These are phyloP conservation scores for Haplographium delicatum DNA, from an alignment of 495 filamentous ascomycete species.

Conservation along the genomic window DNA sequence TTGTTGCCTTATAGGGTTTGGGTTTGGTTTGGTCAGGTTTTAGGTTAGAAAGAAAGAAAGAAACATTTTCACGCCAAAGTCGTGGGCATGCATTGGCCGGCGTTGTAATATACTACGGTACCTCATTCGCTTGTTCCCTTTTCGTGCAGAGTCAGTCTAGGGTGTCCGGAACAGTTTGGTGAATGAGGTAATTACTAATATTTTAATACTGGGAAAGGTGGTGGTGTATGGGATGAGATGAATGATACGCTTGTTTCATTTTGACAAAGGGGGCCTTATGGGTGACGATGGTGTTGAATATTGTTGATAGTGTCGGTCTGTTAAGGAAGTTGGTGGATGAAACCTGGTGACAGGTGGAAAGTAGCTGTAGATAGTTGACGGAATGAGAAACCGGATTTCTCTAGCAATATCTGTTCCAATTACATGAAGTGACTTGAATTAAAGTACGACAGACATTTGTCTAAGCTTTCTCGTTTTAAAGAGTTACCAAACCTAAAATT, in stretches of 20 bases:
- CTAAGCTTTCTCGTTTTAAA: too few relatives aligned
- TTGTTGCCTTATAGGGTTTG: not conserved
- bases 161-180: not conserved
- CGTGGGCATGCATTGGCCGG: slow-evolving; percentile 9
- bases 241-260: slow-evolving; percentile 1
- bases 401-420: not conserved
- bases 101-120: slow-evolving; percentile 18
- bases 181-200: slow-evolving; percentile 18
- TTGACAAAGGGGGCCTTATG: not conserved
- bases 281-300: not conserved
- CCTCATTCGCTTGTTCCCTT: slow-evolving; percentile 19
- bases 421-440: too few relatives aligned
- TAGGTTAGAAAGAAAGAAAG: not conserved
- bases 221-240: not conserved
- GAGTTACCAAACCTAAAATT: too few relatives aligned
- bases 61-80: too few relatives aligned
- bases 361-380: not conserved
- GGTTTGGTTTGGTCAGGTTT: not conserved
- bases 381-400: slow-evolving; percentile 6
- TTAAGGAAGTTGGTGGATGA: not conserved
- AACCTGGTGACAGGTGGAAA: not conserved
- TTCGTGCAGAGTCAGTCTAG: not conserved
- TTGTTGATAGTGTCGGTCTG: not conserved
- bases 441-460: too few relatives aligned
- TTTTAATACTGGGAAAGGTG: slow-evolving; percentile 12